phyloP scores from a whole-genome alignment of 2,329 filamentous ascomycete species.

The Ophiosphaerella korrae region DNA sequence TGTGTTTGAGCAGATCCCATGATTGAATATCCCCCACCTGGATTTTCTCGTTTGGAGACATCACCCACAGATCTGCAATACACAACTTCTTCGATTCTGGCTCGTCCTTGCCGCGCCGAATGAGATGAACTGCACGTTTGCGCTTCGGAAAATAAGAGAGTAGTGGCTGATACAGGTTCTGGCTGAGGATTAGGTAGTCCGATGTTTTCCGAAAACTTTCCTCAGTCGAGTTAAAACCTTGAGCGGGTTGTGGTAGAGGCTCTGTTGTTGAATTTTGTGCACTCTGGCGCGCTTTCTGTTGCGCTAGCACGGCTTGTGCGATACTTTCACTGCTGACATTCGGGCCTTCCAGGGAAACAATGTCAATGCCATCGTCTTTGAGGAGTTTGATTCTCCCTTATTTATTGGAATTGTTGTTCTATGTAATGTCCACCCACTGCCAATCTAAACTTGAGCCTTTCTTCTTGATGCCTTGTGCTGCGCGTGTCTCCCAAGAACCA shows the following conservation, averaged over 20 bases:
- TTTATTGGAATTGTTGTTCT: neutral
- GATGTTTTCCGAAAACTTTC: neutral
- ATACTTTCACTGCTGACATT: neutral
- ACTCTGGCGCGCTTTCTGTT: neutral
- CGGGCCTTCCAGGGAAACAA: neutral
- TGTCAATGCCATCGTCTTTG: conserved; percentile 1
- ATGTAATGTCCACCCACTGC: neutral
- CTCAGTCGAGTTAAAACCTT: too few species aligned
- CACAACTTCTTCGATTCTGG: neutral
- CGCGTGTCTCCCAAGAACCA: neutral
- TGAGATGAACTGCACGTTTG: neutral
- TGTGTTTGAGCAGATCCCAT: neutral
- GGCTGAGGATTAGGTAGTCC: too few species aligned
- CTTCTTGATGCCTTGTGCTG: neutral
- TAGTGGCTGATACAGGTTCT: neutral
- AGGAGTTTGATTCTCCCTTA: neutral
- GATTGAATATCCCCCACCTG: neutral
- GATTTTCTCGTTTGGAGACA: neutral
- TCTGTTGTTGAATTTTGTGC: neutral
- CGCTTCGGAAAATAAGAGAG: neutral
- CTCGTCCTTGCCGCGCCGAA: neutral
- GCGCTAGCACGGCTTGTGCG: neutral
- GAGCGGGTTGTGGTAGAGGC: too few species aligned
- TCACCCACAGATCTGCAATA: neutral
- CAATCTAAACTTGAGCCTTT: neutral